These are phyloP conservation scores for Solanum verrucosum DNA, from an alignment of 257 asterid genomes.

Conservation along the genomic window DNA sequence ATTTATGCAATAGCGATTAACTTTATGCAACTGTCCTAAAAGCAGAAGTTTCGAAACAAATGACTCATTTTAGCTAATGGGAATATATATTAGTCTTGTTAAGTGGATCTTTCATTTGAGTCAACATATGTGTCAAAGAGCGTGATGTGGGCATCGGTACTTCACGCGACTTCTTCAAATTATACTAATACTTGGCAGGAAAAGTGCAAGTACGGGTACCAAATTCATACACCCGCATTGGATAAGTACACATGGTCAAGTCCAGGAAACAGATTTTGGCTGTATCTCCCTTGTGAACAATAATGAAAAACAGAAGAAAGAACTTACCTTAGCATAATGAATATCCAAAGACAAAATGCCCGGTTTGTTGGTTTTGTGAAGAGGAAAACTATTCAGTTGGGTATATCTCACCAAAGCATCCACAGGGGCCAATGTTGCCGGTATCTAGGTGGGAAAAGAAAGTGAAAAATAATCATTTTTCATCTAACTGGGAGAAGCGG, in stretches of 20 bases:
- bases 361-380: constrained; percentile 90
- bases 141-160: background rate
- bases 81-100: background rate
- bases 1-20: background rate
- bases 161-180: background rate
- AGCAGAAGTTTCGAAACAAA: background rate
- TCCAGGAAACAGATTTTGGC: background rate
- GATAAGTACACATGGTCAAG: background rate
- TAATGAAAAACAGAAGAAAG: background rate
- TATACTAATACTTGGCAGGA: background rate
- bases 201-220: background rate
- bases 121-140: background rate
- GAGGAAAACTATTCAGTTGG: constrained; percentile 86
- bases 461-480: background rate
- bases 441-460: constrained; percentile 26
- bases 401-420: constrained; percentile 82
- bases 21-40: background rate
- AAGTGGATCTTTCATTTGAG: background rate
- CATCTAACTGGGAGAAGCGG: background rate
- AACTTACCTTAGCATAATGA: constrained; percentile 54
- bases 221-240: background rate
- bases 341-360: constrained; percentile 90
- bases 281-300: background rate
- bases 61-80: background rate
- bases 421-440: constrained; percentile 68